Base-by-base conservation (phyloP, 768 basidiomycete genomes). In the Kondoa malvinella region DNA sequence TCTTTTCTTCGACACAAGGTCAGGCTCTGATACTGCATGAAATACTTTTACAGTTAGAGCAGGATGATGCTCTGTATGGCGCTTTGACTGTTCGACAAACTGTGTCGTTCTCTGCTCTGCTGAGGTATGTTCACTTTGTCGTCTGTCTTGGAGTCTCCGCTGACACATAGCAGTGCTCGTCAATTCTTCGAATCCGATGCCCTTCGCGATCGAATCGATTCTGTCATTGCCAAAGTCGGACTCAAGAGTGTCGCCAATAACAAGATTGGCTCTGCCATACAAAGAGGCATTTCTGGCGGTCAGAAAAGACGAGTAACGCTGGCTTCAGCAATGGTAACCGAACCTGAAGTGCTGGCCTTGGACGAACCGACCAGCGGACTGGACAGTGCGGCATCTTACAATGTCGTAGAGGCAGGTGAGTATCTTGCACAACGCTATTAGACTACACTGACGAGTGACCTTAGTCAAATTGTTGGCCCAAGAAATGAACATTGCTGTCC, bases 221-320 rank as follows among this genome's bases (percentile, higher is more conserved):
- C 78, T 1, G 81, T 82, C 1, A 76, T 85, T 57, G 69, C 70
- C 1, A 76, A 80, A 0, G 76, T 85, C 32, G 84, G 83, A 0
- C 76, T 84, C 0, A 77, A 79, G 26, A 78, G 79, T 0, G 80
- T 82, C 71, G 79, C 82, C 21, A 70, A 82, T 69, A 79, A 82
- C 72, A 68, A 76, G 15, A 84, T 86, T 59, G 84, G 85, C 0
- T 85, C 82, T 0, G 80, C 83, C 0, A 78, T 84, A 21, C 78
- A 80, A 50, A 78, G 83, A 61, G 85, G 85, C 1, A 82, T 86
- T 40, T 83, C 82, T 26, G 84, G 84, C 4, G 84, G 86, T 1
- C 85, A 87, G 74, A 84, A 83, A 71, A 80, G 85, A n/a, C 80
- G 82, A 3, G 81, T 83, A 3, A 81, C 82, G 14, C 82, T 84